Percentiles rank a stretch among this genome's conserved stretches.
These are phyloP conservation scores for Colletotrichum sp. DNA, from an alignment of 2,329 filamentous ascomycete species.

Conservation along the genomic window DNA sequence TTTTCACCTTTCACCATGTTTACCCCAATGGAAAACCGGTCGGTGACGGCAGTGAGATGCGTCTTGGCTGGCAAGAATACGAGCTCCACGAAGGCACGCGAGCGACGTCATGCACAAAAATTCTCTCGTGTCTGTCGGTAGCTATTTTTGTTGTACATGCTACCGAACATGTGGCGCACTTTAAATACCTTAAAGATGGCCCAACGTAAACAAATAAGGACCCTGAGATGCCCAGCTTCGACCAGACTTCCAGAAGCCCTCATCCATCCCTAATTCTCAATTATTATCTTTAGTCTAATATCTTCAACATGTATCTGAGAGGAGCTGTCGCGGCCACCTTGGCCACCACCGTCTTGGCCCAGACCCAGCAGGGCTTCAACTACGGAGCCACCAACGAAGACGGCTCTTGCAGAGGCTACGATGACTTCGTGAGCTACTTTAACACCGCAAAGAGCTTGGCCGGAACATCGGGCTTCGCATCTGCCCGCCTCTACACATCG, in stretches of 20 bases:
- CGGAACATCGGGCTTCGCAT: conserved; percentile 1
- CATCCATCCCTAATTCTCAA: background rate
- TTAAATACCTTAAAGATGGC: background rate
- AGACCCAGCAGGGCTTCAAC: conserved; percentile 17
- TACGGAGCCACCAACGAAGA: conserved; percentile 21
- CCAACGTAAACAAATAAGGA: background rate
- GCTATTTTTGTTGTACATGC: background rate
- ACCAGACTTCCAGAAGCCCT: background rate
- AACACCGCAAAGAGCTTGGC: conserved; percentile 10
- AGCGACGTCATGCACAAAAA: conserved; percentile 6
- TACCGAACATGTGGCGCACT: background rate
- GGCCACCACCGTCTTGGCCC: conserved; percentile 6
- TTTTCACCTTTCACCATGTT: background rate
- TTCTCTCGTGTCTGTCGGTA: background rate
- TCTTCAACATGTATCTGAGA: background rate
- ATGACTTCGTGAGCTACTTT: conserved; percentile 18
- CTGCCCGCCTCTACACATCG: conserved; percentile 19
- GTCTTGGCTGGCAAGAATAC: conserved; percentile 7
- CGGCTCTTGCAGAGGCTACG: conserved; percentile 11
- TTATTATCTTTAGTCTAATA: background rate
- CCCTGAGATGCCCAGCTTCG: background rate
- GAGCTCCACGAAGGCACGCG: background rate
- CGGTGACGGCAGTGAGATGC: background rate
- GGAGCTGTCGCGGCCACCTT: background rate
- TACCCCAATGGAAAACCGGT: background rate